Percentiles rank a stretch among this genome's conserved stretches.
These are phyloP conservation scores for Moelleriella libera DNA, from an alignment of 2,329 filamentous ascomycete species.

Conservation along the genomic window DNA sequence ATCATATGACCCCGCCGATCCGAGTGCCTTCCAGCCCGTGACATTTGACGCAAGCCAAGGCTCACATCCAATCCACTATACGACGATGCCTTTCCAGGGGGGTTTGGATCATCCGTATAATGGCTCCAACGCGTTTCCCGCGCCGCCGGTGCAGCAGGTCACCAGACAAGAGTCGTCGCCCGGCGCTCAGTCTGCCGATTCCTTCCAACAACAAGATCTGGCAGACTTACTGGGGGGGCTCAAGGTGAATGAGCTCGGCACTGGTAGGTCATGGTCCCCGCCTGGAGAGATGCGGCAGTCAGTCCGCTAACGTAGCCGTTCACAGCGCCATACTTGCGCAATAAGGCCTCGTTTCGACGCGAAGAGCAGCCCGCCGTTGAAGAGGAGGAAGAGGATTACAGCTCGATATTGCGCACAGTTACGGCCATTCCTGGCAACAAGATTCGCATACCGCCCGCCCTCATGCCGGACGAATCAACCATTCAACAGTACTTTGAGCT, in stretches of 20 bases:
- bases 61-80: slow-evolving; percentile 38
- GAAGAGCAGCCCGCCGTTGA: slow-evolving; percentile 41
- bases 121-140: slow-evolving; percentile 35
- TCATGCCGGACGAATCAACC: slow-evolving; percentile 83
- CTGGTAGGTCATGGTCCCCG: slow-evolving; percentile 42
- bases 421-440: slow-evolving; percentile 57
- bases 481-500: slow-evolving; percentile 76
- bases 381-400: slow-evolving; percentile 60
- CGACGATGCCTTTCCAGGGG: slow-evolving; percentile 32
- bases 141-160: slow-evolving; percentile 28
- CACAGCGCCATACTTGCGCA: slow-evolving; percentile 71
- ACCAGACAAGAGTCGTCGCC: slow-evolving; percentile 22
- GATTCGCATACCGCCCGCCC: slow-evolving; percentile 76
- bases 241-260: slow-evolving; percentile 74
- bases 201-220: slow-evolving; percentile 57
- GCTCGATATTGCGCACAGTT: slow-evolving; percentile 54
- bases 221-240: slow-evolving; percentile 73
- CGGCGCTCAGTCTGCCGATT: slow-evolving; percentile 42
- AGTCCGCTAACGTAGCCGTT: neutral
- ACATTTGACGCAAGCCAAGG: slow-evolving; percentile 30
- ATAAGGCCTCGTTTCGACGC: slow-evolving; percentile 33
- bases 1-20: slow-evolving; percentile 30
- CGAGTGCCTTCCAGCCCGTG: slow-evolving; percentile 30
- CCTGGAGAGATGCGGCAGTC: too few relatives aligned
- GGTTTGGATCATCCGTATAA: slow-evolving; percentile 38